Evolutionary conservation across 139 green algal species (phyloP), one percentile per base, ranked within the genome.

Genomic region (Ettlia oleoabundans): DNA sequence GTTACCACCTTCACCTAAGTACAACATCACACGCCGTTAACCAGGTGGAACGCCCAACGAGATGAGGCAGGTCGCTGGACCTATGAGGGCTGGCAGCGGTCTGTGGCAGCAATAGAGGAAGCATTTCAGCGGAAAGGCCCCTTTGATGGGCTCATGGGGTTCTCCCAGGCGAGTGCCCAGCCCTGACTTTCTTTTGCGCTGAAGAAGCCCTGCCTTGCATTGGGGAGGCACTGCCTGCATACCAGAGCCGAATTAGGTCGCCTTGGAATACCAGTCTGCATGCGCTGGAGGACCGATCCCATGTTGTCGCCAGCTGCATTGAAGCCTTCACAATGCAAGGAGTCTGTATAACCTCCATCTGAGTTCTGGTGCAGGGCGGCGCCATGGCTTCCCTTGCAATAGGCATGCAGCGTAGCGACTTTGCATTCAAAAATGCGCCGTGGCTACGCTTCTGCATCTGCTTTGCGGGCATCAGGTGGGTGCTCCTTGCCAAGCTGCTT

Each of bases 131-230:
- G 79, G 58, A 81, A 86, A 21, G 90, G 88, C 5, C 89, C 89
- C 9, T 94, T 94, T 74, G 86, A 93, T 72, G 90, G 90, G 0
- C 4, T 92, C 35, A 87, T 92, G 83, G 89, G 86, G 21, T 92
- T 92, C 77, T 86, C 72, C 30, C 88, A 92, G 83, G 88, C 88
- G 42, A 9, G 61, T 22, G 32, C 24, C 0, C 30, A 35, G 35
- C 22, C n/a, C n/a, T n/a, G n/a, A n/a, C n/a, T n/a, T n/a, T n/a
- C n/a, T n/a, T n/a, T n/a, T n/a, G n/a, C n/a, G n/a, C n/a, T 63
- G 61, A 8, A 38, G 61, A n/a, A 13, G 8, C 26, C 61, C 8
- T 33, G 19, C 8, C 33, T 9, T 73, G 65, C 65, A 30, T 43
- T 73, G 9, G 9, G 7, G 30, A 24, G 21, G 7, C 24, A 73